These are phyloP conservation scores for Acacia pycnantha DNA, from an alignment of 331 rosid genomes.

Conservation along the genomic window DNA sequence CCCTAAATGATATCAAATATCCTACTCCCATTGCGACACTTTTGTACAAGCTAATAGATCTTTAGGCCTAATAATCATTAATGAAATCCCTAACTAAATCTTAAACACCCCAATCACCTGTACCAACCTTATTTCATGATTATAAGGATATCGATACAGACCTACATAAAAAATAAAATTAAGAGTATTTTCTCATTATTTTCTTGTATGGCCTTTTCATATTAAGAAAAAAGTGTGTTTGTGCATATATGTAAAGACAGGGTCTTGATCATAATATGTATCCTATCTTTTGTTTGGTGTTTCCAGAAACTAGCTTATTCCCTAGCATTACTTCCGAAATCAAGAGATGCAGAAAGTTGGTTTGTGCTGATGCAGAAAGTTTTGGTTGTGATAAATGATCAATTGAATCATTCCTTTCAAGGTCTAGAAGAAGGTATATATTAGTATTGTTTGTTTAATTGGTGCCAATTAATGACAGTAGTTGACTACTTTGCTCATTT, in stretches of 20 bases:
- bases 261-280: conserved; percentile 17
- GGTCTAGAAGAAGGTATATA: conserved; percentile 82
- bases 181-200: neutral
- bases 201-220: neutral
- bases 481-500: conserved; percentile 28
- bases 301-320: conserved; percentile 80
- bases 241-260: neutral
- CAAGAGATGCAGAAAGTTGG: conserved; percentile 90
- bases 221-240: neutral
- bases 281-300: conserved; percentile 29
- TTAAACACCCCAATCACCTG: neutral
- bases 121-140: neutral
- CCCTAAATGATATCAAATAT: neutral
- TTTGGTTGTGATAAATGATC: conserved; percentile 56
- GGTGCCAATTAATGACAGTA: conserved; percentile 14
- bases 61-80: neutral
- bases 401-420: conserved; percentile 67
- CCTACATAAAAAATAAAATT: neutral
- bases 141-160: neutral
- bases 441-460: conserved; percentile 4
- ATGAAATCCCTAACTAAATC: neutral
- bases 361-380: conserved; percentile 67
- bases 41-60: neutral
- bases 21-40: neutral
- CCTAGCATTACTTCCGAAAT: conserved; percentile 84